phyloP scores from a whole-genome alignment of 805 yeast genomes.

The Starmerella riodocensis region DNA sequence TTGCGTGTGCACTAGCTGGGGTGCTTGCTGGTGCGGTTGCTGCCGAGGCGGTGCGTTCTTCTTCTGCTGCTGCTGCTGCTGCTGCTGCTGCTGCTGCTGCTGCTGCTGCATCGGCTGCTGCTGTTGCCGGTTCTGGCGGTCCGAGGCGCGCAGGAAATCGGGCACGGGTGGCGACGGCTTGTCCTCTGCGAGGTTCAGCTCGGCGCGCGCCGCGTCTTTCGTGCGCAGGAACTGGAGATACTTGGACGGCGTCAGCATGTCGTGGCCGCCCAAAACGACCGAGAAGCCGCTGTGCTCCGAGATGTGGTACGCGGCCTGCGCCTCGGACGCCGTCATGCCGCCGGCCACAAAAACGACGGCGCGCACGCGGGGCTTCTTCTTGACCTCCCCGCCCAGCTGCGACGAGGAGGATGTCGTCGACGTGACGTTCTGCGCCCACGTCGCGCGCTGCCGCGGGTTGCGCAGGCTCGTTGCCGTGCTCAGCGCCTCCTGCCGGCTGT shows the following conservation, averaged over 20 bases:
- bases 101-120: not conserved
- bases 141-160: slow-evolving; percentile 16
- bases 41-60: too few species aligned
- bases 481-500: slow-evolving; percentile 27
- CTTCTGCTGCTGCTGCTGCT: not conserved
- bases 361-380: slow-evolving; percentile 19
- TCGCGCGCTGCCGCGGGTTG: slow-evolving; percentile 59
- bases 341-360: slow-evolving; percentile 77
- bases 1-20: not conserved
- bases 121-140: slow-evolving; percentile 5
- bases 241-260: slow-evolving; percentile 37
- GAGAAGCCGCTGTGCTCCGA: slow-evolving; percentile 46
- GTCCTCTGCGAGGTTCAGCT: slow-evolving; percentile 26
- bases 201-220: slow-evolving; percentile 22
- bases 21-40: not conserved
- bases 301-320: slow-evolving; percentile 61
- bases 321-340: slow-evolving; percentile 74
- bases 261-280: slow-evolving; percentile 70
- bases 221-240: slow-evolving; percentile 25
- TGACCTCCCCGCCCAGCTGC: not conserved
- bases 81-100: not conserved
- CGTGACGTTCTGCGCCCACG: slow-evolving; percentile 47
- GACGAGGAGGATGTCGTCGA: not conserved
- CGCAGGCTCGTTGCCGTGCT: slow-evolving; percentile 43
- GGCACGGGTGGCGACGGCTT: slow-evolving; percentile 25